phyloP scores from a whole-genome alignment of 768 basidiomycete species.

The Mycena alexandri region DNA sequence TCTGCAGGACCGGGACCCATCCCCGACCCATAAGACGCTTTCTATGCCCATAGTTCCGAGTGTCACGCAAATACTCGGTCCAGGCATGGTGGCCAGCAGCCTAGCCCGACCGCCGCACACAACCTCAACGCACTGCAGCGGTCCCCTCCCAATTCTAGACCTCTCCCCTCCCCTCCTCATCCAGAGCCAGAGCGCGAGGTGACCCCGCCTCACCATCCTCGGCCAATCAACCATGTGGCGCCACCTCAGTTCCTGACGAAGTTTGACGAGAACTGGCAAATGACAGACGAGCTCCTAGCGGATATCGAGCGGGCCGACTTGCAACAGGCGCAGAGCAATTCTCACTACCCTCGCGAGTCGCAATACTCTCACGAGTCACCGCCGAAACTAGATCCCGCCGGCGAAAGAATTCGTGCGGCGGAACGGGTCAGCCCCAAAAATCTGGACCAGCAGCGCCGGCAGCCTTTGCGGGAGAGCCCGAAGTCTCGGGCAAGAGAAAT shows the following conservation, averaged over 20 bases:
- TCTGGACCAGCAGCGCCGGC: conserved; percentile 51
- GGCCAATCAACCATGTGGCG: conserved; percentile 69
- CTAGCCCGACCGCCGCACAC: conserved; percentile 31
- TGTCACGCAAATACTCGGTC: conserved; percentile 65
- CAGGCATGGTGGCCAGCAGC: conserved; percentile 53
- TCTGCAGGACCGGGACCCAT: conserved; percentile 59
- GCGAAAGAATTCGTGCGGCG: conserved; percentile 65
- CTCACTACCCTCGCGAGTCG: conserved; percentile 57
- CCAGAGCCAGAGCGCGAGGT: conserved; percentile 44
- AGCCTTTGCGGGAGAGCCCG: conserved; percentile 58
- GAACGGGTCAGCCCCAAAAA: conserved; percentile 72
- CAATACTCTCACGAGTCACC: conserved; percentile 60
- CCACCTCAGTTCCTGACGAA: conserved; percentile 69
- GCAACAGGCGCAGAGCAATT: conserved; percentile 66
- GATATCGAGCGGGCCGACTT: conserved; percentile 81
- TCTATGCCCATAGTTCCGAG: conserved; percentile 74
- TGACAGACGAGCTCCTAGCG: conserved; percentile 77
- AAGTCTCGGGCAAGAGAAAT: conserved; percentile 36
- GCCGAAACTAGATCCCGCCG: conserved; percentile 62
- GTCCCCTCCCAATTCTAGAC: conserved; percentile 37
- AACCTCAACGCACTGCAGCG: conserved; percentile 33
- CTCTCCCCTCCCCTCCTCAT: conserved; percentile 43
- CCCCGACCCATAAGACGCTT: conserved; percentile 65
- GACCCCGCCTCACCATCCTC: conserved; percentile 62
- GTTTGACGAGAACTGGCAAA: conserved; percentile 73